Evolutionary conservation across 2,329 filamentous ascomycete genomes (phyloP).

Genomic region (Clonostachys rhizophaga): DNA sequence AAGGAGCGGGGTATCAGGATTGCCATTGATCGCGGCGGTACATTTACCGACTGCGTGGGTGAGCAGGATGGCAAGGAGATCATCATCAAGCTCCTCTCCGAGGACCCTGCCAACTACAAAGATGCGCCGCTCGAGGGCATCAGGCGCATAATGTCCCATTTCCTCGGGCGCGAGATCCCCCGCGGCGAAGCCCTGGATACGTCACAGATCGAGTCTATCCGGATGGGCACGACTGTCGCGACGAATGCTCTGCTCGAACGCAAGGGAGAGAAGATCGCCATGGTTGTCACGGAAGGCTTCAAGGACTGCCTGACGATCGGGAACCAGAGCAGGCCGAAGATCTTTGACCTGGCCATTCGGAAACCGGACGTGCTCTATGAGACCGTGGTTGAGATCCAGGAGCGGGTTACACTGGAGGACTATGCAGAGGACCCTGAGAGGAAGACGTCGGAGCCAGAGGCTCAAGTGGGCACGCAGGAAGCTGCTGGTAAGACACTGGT

Average conservation of each 20-base stretch:
- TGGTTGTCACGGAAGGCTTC: constrained; percentile 86
- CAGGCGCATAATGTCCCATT: constrained; percentile 75
- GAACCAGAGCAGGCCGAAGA: constrained; percentile 83
- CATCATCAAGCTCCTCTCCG: constrained; percentile 83
- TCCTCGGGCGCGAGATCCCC: constrained; percentile 70
- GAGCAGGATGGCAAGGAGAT: constrained; percentile 76
- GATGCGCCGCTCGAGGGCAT: constrained; percentile 92
- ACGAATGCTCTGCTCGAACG: constrained; percentile 88
- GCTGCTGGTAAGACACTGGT: constrained; percentile 54
- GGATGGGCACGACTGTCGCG: constrained; percentile 94
- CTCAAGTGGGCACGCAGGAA: constrained; percentile 40
- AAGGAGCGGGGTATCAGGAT: constrained; percentile 61
- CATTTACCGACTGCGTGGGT: constrained; percentile 89
- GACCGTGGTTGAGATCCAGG: constrained; percentile 81
- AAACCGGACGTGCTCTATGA: constrained; percentile 87
- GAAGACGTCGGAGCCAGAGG: constrained; percentile 44
- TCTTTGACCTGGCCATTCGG: constrained; percentile 84
- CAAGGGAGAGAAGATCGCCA: constrained; percentile 83
- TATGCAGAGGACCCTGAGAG: constrained; percentile 83
- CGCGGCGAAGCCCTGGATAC: constrained; percentile 79
- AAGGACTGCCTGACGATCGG: constrained; percentile 84
- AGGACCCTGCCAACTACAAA: constrained; percentile 84
- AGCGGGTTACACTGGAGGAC: constrained; percentile 86
- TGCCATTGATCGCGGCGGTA: constrained; percentile 77
- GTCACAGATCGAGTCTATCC: constrained; percentile 78